phyloP scores from a whole-genome alignment of 139 green algal species.

The Volvox africanus region DNA sequence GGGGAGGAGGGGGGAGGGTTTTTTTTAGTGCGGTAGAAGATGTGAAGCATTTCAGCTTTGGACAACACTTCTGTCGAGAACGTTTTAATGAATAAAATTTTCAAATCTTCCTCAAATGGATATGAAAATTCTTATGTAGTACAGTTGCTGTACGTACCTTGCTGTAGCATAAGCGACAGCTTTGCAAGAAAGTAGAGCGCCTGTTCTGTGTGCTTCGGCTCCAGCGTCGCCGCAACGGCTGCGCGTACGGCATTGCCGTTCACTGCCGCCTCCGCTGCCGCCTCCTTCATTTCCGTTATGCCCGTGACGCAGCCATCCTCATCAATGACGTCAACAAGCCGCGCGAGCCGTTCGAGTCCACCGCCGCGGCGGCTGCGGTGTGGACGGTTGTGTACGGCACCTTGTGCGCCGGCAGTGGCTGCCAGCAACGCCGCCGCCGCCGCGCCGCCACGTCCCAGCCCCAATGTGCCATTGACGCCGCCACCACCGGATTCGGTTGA shows the following conservation, averaged over 20 bases:
- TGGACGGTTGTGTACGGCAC: neutral
- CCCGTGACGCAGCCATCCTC: neutral
- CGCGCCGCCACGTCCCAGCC: neutral
- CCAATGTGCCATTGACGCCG: neutral
- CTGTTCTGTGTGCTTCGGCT: constrained; percentile 45
- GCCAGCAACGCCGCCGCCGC: constrained; percentile 8
- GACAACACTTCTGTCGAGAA: too few species aligned
- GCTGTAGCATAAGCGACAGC: constrained; percentile 29
- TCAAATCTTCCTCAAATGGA: too few species aligned
- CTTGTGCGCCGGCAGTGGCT: neutral
- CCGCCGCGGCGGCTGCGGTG: neutral
- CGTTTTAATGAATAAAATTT: too few species aligned
- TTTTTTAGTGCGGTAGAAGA: too few species aligned
- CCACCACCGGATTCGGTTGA: neutral
- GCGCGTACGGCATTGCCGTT: constrained; percentile 42
- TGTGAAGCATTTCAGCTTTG: too few species aligned
- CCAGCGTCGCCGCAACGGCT: constrained; percentile 1
- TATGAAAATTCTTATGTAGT: too few species aligned
- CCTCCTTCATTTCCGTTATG: neutral
- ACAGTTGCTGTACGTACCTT: constrained; percentile 20
- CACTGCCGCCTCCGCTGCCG: constrained; percentile 8
- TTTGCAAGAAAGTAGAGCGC: constrained; percentile 25
- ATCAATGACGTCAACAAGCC: neutral
- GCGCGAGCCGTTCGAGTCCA: neutral
- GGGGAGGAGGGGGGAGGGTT: too few species aligned